These are phyloP conservation scores for Penicillium samsonianum DNA, from an alignment of 495 filamentous ascomycete species.

Conservation along the genomic window DNA sequence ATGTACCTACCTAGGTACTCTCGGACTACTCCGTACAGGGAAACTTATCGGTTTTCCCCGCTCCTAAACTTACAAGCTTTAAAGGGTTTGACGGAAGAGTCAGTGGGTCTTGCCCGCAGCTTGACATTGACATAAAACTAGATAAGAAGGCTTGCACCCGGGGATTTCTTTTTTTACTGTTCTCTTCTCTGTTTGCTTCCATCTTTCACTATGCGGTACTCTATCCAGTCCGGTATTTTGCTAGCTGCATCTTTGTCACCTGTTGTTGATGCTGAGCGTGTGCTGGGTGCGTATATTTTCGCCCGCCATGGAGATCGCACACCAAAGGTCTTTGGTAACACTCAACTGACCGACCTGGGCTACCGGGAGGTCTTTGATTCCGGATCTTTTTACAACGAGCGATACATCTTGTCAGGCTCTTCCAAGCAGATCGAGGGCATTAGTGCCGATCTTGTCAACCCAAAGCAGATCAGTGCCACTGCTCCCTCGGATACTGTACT, in stretches of 20 bases:
- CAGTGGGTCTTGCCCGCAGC: not conserved
- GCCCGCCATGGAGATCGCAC: constrained; percentile 67
- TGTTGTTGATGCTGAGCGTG: constrained; percentile 55
- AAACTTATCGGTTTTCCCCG: not conserved
- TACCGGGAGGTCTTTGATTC: constrained; percentile 61
- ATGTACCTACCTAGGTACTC: too few relatives aligned
- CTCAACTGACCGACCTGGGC: constrained; percentile 60
- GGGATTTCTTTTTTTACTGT: not conserved
- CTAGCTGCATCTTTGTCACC: constrained; percentile 35
- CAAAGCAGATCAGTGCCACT: constrained; percentile 58
- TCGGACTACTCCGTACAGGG: not conserved
- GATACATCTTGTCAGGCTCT: constrained; percentile 57
- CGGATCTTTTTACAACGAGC: constrained; percentile 61
- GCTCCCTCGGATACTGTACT: constrained; percentile 63
- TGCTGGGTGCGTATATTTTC: constrained; percentile 65
- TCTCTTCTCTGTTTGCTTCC: not conserved
- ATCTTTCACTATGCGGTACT: constrained; percentile 32
- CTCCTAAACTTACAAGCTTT: not conserved
- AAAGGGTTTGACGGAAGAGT: not conserved
- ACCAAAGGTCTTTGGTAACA: constrained; percentile 52
- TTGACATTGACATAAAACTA: not conserved
- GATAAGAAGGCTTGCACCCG: not conserved
- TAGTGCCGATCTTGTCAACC: constrained; percentile 55
- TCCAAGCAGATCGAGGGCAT: constrained; percentile 58
- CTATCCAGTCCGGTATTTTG: constrained; percentile 33